These are phyloP conservation scores for Boehmeria nivea DNA, from an alignment of 306 rosid species.

Conservation along the genomic window DNA sequence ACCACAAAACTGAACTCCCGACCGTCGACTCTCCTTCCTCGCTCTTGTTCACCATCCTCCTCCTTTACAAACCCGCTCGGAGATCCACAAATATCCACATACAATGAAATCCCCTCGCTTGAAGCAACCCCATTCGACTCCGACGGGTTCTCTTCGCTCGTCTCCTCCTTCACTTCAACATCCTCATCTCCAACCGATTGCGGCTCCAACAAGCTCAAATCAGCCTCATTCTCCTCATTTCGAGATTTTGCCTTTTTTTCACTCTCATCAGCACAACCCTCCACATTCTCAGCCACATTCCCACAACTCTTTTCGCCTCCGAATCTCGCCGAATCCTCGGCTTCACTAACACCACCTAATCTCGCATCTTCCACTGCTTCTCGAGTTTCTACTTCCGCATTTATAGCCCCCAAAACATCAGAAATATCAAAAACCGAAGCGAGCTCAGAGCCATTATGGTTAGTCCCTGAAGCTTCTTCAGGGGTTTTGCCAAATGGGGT, in stretches of 20 bases:
- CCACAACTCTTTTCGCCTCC: neutral
- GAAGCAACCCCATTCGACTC: too few species aligned
- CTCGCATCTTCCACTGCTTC: conserved; percentile 12
- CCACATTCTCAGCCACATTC: conserved; percentile 13
- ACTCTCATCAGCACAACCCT: conserved; percentile 14
- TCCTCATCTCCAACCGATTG: conserved; percentile 7
- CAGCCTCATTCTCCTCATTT: conserved; percentile 1
- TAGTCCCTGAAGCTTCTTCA: conserved; percentile 23
- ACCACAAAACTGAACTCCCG: conserved; percentile 21
- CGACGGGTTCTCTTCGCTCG: conserved; percentile 11
- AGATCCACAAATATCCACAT: conserved; percentile 32
- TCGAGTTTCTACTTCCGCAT: conserved; percentile 10
- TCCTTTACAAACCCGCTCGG: conserved; percentile 7
- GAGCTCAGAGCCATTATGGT: conserved; percentile 15
- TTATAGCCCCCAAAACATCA: neutral
- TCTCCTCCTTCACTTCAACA: conserved; percentile 2
- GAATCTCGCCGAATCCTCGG: neutral
- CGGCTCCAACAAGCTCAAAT: conserved; percentile 2
- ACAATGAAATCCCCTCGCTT: conserved; percentile 30
- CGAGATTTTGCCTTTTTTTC: conserved; percentile 13
- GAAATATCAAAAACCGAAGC: conserved; percentile 14
- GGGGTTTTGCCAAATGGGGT: too few species aligned
- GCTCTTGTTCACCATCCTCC: conserved; percentile 23
- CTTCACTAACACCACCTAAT: conserved; percentile 3
- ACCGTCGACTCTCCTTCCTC: conserved; percentile 13